These are phyloP conservation scores for Penicillium sp. DNA, from an alignment of 2,329 filamentous ascomycete species.

Conservation along the genomic window DNA sequence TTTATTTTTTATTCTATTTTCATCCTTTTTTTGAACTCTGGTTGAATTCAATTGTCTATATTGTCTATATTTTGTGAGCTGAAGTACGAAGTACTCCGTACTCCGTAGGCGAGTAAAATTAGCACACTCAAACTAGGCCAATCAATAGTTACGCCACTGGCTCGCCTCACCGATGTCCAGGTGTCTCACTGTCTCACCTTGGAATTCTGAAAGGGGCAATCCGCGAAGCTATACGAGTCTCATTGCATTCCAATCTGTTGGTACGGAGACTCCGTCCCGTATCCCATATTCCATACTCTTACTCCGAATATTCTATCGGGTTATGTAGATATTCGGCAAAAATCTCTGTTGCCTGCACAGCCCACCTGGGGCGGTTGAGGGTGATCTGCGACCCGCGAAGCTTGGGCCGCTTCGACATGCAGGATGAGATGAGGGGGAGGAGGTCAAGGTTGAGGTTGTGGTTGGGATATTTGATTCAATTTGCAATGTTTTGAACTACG, in stretches of 20 bases:
- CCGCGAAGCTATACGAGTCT: neutral
- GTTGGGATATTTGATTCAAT: neutral
- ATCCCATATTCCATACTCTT: too few species aligned
- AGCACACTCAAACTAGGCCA: neutral
- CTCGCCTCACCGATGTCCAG: neutral
- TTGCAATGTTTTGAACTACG: too few species aligned
- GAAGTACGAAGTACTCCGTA: neutral
- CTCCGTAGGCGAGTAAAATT: neutral
- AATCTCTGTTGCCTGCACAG: constrained; percentile 13
- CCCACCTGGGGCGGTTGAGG: constrained; percentile 1
- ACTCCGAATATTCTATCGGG: too few species aligned
- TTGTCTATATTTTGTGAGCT: neutral
- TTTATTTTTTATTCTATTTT: neutral
- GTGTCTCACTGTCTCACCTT: neutral
- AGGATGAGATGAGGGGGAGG: neutral
- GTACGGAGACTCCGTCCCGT: too few species aligned
- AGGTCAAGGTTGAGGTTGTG: too few species aligned
- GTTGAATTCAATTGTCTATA: neutral
- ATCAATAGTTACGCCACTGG: neutral
- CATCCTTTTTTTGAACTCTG: too few species aligned
- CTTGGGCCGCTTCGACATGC: neutral
- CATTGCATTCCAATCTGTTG: neutral
- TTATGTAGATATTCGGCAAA: too few species aligned
- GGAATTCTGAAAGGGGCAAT: neutral
- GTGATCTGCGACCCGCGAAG: constrained; percentile 10